phyloP scores from a whole-genome alignment of 176 grass and related monocot species.

The Oryza meyeriana region DNA sequence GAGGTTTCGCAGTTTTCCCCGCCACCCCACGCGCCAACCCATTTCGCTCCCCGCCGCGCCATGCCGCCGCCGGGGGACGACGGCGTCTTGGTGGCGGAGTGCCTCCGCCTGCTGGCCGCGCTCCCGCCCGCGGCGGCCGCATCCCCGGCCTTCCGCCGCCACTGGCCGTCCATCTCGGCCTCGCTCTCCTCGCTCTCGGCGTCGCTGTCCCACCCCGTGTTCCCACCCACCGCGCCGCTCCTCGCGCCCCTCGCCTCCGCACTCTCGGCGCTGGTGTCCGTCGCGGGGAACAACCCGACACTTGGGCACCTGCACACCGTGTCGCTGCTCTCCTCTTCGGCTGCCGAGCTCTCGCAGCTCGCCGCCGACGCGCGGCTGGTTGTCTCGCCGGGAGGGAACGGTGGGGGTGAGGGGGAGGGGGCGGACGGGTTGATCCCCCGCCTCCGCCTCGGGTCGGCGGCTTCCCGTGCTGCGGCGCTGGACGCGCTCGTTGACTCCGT shows the following conservation, averaged over 20 bases:
- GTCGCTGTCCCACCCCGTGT: slow-evolving; percentile 38
- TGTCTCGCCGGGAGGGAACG: background rate
- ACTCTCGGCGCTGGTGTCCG: slow-evolving; percentile 40
- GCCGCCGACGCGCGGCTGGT: slow-evolving; percentile 52
- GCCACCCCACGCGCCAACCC: slow-evolving; percentile 12
- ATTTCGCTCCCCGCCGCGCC: background rate
- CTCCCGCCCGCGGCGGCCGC: slow-evolving; percentile 39
- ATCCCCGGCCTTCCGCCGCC: slow-evolving; percentile 41
- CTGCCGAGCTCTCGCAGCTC: slow-evolving; percentile 39
- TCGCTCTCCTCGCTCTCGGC: slow-evolving; percentile 39
- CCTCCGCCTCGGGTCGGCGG: slow-evolving; percentile 36
- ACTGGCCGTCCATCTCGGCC: slow-evolving; percentile 48
- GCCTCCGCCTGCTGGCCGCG: slow-evolving; percentile 36
- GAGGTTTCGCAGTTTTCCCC: slow-evolving; percentile 1
- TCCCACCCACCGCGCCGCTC: slow-evolving; percentile 35
- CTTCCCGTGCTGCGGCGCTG: slow-evolving; percentile 47
- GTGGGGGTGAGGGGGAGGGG: background rate
- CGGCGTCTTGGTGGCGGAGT: slow-evolving; percentile 23
- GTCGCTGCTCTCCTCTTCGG: slow-evolving; percentile 52
- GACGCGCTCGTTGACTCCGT: slow-evolving; percentile 13
- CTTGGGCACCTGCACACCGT: slow-evolving; percentile 63
- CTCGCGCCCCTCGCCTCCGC: slow-evolving; percentile 46
- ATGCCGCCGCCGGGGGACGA: slow-evolving; percentile 3
- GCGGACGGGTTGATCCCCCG: slow-evolving; percentile 32
- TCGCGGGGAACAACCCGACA: background rate